Percentiles rank a stretch among this genome's conserved stretches.
phyloP scores from a whole-genome alignment of 1,284 basidiomycete species.

The Pterulicium gracile region DNA sequence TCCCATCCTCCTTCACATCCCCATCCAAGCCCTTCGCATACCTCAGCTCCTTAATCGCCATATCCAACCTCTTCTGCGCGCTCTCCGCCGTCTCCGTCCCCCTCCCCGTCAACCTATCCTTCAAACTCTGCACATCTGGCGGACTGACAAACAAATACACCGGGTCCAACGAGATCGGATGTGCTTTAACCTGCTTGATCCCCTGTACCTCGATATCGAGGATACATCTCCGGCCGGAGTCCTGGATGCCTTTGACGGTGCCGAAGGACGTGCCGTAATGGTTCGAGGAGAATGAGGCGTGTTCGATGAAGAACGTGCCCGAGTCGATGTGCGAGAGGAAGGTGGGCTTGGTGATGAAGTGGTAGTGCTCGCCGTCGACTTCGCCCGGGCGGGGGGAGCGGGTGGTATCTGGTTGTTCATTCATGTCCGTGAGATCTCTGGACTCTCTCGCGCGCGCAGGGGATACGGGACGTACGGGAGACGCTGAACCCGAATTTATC shows the following conservation, averaged over 20 bases:
- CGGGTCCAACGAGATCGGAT: constrained; percentile 44
- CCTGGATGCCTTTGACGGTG: constrained; percentile 45
- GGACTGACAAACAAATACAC: constrained; percentile 93
- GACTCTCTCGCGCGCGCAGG: constrained; percentile 9
- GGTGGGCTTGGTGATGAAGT: constrained; percentile 52
- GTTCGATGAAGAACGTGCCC: constrained; percentile 59
- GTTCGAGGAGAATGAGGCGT: constrained; percentile 85
- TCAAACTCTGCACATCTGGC: constrained; percentile 63
- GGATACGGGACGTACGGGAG: constrained; percentile 57
- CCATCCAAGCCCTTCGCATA: constrained; percentile 67
- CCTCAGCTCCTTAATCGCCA: constrained; percentile 76
- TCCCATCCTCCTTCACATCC: not conserved
- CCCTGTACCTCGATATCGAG: constrained; percentile 97
- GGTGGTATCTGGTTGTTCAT: constrained; percentile 87
- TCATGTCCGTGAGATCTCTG: constrained; percentile 10
- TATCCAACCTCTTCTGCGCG: constrained; percentile 68
- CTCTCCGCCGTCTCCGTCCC: constrained; percentile 81
- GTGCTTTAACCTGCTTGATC: constrained; percentile 58
- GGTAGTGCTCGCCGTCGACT: constrained; percentile 69
- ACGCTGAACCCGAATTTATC: constrained; percentile 90
- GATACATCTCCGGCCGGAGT: constrained; percentile 69
- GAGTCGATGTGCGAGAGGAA: constrained; percentile 55
- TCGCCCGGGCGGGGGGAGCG: constrained; percentile 81
- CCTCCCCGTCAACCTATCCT: constrained; percentile 61
- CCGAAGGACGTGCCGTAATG: constrained; percentile 87